phyloP scores from a whole-genome alignment of 2,329 filamentous ascomycete species.

The Kalaharituber pfeilii region DNA sequence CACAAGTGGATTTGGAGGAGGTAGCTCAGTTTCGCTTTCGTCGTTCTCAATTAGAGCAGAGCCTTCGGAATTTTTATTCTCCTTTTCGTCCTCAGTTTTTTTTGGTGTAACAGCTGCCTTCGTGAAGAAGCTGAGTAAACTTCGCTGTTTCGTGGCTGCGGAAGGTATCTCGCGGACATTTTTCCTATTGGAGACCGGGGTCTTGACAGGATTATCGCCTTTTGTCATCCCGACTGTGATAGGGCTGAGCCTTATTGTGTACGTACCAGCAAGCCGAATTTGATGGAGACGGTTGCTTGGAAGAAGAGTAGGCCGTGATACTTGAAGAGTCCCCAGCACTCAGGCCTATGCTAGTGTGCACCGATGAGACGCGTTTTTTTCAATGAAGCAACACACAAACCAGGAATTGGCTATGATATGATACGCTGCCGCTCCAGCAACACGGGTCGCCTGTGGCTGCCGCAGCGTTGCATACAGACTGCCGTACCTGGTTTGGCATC shows the following conservation, averaged over 20 bases:
- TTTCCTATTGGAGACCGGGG: slow-evolving; percentile 32
- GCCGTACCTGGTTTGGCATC: too few relatives aligned
- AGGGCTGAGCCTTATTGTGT: too few relatives aligned
- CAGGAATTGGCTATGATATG: too few relatives aligned
- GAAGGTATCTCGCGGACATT: slow-evolving; percentile 32
- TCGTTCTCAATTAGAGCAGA: slow-evolving; percentile 22
- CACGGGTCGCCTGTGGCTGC: too few relatives aligned
- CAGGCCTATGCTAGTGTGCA: too few relatives aligned
- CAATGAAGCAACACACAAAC: too few relatives aligned
- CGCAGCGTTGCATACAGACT: too few relatives aligned
- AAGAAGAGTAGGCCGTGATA: not conserved
- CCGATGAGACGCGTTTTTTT: too few relatives aligned
- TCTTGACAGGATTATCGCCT: slow-evolving; percentile 24
- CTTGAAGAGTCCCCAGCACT: too few relatives aligned
- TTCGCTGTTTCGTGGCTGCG: slow-evolving; percentile 44
- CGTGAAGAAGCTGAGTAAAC: slow-evolving; percentile 65
- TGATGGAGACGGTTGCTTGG: not conserved
- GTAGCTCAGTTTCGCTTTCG: slow-evolving; percentile 3
- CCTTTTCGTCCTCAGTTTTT: slow-evolving; percentile 15
- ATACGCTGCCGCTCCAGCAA: too few relatives aligned
- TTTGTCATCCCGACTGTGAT: not conserved
- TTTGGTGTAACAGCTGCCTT: slow-evolving; percentile 29
- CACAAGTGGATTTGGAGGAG: slow-evolving; percentile 1
- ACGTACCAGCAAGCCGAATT: too few relatives aligned
- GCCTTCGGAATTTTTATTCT: not conserved